Conservation (phyloP, 768 basidiomycete species). For the Paxillus involutus region DNA sequence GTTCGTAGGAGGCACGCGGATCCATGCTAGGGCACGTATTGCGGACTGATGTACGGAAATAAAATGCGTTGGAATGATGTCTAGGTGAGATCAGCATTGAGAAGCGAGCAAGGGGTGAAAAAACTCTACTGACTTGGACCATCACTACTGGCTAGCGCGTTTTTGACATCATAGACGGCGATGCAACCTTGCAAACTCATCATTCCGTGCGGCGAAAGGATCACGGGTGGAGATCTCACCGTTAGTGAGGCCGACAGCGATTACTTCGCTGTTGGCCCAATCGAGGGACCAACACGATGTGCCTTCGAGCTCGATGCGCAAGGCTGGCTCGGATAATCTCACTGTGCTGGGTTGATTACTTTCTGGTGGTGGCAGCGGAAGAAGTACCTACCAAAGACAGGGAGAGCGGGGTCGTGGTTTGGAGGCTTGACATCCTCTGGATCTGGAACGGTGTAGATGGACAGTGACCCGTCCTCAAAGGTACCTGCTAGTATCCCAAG, state of each 20-base stretch:
- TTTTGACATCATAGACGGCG: conserved; percentile 55
- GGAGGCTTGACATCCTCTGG: conserved; percentile 50
- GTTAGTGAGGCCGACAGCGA: conserved; percentile 84
- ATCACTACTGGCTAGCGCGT: conserved; percentile 36
- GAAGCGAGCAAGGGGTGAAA: neutral
- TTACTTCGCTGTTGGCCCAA: conserved; percentile 83
- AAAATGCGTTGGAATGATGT: conserved; percentile 69
- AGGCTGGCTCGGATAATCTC: conserved; percentile 56
- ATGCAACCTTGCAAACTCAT: conserved; percentile 43
- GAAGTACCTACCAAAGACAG: conserved; percentile 51
- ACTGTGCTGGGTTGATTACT: conserved; percentile 38
- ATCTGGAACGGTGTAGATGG: conserved; percentile 77
- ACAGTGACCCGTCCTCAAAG: conserved; percentile 85
- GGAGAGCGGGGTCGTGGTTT: conserved; percentile 29
- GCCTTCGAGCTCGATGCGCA: conserved; percentile 75
- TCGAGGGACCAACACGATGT: conserved; percentile 79
- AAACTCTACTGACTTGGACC: conserved; percentile 29
- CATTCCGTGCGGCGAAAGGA: neutral
- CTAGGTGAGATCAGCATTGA: conserved; percentile 4
- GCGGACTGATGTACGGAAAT: conserved; percentile 76
- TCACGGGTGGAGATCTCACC: conserved; percentile 43
- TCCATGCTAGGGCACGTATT: conserved; percentile 74
- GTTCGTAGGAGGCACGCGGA: conserved; percentile 59
- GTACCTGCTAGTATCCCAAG: conserved; percentile 83
- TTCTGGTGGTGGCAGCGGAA: neutral